These are phyloP conservation scores for Penicillium verhagenii DNA, from an alignment of 495 filamentous ascomycete genomes.

Conservation along the genomic window DNA sequence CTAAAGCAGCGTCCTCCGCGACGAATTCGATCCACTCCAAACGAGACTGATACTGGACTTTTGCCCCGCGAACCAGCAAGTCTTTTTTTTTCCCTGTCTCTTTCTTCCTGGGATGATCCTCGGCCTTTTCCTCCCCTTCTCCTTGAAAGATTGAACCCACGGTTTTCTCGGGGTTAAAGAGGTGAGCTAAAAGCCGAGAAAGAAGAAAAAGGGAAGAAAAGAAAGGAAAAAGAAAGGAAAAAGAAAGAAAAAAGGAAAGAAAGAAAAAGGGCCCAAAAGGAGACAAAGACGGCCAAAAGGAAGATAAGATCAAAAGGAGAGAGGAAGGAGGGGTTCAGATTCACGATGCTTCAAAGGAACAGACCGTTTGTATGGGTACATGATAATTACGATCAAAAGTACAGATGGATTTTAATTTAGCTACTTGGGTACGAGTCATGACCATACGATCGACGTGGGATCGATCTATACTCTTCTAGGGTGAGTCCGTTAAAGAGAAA, in stretches of 20 bases:
- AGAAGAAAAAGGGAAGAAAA: not conserved
- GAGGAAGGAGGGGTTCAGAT: conserved; percentile 12
- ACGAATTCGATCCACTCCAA: not conserved
- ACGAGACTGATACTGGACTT: not conserved
- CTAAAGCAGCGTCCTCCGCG: conserved; percentile 4
- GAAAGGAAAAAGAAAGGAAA: conserved; percentile 8
- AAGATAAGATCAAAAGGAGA: conserved; percentile 10
- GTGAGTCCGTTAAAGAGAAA: conserved; percentile 6
- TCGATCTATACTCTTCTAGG: conserved; percentile 29
- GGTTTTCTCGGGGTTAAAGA: not conserved
- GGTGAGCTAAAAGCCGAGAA: not conserved
- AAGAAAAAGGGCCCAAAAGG: conserved; percentile 7
- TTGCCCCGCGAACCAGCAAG: not conserved
- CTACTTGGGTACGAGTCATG: conserved; percentile 11
- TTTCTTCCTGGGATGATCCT: not conserved
- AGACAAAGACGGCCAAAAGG: conserved; percentile 4
- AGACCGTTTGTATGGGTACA: conserved; percentile 19
- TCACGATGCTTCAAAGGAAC: conserved; percentile 22
- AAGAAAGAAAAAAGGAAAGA: conserved; percentile 8
- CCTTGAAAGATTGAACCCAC: not conserved
- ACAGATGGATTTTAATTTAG: conserved; percentile 15
- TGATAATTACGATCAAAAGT: conserved; percentile 23
- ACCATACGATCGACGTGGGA: conserved; percentile 28
- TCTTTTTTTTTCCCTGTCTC: not conserved
- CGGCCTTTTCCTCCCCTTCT: not conserved